A percentile compares a stretch with the other conserved stretches of the same genome.
These are phyloP conservation scores for Seiridium unicorne DNA, from an alignment of 2,329 filamentous ascomycete species.

Conservation along the genomic window DNA sequence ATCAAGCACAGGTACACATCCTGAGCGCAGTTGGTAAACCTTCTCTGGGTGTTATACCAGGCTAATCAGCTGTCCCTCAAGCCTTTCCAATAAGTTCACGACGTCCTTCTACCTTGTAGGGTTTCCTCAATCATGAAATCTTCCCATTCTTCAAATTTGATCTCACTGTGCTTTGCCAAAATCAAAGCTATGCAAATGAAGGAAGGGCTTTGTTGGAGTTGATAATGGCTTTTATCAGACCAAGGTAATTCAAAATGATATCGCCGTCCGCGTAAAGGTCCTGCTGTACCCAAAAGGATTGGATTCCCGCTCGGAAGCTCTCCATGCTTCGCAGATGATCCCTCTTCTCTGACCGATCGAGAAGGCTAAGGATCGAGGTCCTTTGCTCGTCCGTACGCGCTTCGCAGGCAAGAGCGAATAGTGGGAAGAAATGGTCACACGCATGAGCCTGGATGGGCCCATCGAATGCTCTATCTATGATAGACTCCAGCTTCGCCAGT, in stretches of 20 bases:
- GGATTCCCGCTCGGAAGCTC: conserved; percentile 19
- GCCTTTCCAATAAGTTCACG: no score
- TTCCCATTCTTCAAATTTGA: not conserved
- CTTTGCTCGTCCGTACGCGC: conserved; percentile 25
- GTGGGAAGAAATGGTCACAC: conserved; percentile 32
- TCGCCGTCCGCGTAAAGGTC: conserved; percentile 30
- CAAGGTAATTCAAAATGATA: conserved; percentile 26
- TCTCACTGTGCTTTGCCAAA: not conserved
- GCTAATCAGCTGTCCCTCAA: no score
- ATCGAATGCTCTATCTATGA: conserved; percentile 17
- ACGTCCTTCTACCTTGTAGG: no score
- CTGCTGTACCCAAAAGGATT: conserved; percentile 31
- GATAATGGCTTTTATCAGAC: conserved; percentile 19
- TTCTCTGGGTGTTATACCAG: no score
- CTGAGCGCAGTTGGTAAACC: no score
- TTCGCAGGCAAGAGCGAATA: conserved; percentile 33
- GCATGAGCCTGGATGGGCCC: conserved; percentile 4
- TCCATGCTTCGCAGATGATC: conserved; percentile 18
- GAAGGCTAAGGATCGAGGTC: conserved; percentile 22
- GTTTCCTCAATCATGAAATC: no score
- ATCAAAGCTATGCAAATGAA: conserved; percentile 16
- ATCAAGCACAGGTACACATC: no score
- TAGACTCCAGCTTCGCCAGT: conserved; percentile 14
- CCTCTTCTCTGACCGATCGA: conserved; percentile 22
- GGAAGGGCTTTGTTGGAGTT: conserved; percentile 19